Percentiles rank a stretch among this genome's conserved stretches.
Conservation (phyloP, 352 stramenopile species). For the Aphanomyces stellatus region DNA sequence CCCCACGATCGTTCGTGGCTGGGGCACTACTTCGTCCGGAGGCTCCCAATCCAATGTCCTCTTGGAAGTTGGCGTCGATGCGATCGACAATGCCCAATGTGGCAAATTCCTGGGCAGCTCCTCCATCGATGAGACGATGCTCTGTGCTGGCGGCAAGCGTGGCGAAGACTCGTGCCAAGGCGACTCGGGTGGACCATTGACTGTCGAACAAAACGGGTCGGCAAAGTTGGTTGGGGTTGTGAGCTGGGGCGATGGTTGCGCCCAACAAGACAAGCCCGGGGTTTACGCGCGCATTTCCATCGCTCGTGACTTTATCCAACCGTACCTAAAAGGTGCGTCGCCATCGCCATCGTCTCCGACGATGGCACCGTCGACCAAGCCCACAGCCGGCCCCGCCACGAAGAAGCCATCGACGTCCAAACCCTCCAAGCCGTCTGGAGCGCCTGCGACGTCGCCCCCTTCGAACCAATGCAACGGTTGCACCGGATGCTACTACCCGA, state of each 20-base stretch:
- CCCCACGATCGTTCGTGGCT: too few relatives aligned
- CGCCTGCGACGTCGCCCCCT: neutral
- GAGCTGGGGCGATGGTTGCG: conserved; percentile 54
- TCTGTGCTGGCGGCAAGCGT: conserved; percentile 39
- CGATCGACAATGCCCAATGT: conserved; percentile 37
- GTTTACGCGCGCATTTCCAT: conserved; percentile 41
- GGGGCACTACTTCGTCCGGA: too few relatives aligned
- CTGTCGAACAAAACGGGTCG: conserved; percentile 15
- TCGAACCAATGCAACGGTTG: neutral
- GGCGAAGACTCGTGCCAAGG: conserved; percentile 48
- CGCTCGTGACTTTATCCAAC: neutral
- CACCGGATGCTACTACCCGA: neutral
- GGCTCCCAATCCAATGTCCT: conserved; percentile 26
- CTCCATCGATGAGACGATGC: conserved; percentile 48
- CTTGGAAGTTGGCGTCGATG: conserved; percentile 31
- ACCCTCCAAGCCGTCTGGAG: neutral
- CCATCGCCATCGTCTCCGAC: too few relatives aligned
- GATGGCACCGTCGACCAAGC: too few relatives aligned
- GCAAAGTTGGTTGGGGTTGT: conserved; percentile 41
- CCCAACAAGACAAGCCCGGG: conserved; percentile 26
- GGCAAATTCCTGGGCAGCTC: conserved; percentile 29
- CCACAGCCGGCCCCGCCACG: neutral
- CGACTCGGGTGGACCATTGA: conserved; percentile 41
- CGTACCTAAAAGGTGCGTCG: too few relatives aligned
- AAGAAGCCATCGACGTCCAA: neutral